Percentiles rank a stretch among this genome's conserved stretches.
These are phyloP conservation scores for Syncephalastrum racemosum DNA, from an alignment of 371 early-diverging fungal species.

Conservation along the genomic window DNA sequence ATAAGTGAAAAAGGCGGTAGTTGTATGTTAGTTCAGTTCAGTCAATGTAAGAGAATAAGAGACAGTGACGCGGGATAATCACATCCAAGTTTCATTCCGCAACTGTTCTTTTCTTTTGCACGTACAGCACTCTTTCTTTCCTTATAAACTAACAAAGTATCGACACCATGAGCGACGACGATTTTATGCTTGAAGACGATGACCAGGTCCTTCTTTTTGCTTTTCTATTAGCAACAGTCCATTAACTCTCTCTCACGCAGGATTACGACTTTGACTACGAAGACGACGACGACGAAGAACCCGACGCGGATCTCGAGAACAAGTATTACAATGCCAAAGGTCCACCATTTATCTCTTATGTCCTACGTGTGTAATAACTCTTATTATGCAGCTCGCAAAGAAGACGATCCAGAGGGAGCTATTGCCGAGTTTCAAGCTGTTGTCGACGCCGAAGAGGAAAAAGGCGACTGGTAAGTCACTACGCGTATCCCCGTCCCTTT, in stretches of 20 bases:
- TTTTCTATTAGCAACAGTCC: neutral
- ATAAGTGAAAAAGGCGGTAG: neutral
- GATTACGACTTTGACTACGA: constrained; percentile 94
- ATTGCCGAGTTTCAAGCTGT: constrained; percentile 80
- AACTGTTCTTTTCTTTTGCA: constrained; percentile 6
- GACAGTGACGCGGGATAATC: too few species aligned
- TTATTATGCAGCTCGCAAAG: constrained; percentile 58
- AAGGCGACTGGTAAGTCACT: constrained; percentile 76
- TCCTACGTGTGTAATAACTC: neutral
- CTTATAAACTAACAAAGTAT: neutral
- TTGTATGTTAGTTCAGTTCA: too few species aligned
- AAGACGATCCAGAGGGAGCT: constrained; percentile 81
- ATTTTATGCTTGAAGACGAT: constrained; percentile 78
- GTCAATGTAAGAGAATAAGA: too few species aligned
- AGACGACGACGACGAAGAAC: constrained; percentile 83
- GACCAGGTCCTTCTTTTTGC: constrained; percentile 29
- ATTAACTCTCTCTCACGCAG: constrained; percentile 10
- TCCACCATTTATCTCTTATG: constrained; percentile 1
- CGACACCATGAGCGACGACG: constrained; percentile 62
- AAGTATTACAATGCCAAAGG: constrained; percentile 96
- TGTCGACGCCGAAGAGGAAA: constrained; percentile 78
- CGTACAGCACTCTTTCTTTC: constrained; percentile 1
- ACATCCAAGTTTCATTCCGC: too few species aligned
- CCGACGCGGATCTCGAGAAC: constrained; percentile 89
- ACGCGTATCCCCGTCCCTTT: too few species aligned